Base-by-base conservation (phyloP, 768 basidiomycete genomes). In the Russula earlei region DNA sequence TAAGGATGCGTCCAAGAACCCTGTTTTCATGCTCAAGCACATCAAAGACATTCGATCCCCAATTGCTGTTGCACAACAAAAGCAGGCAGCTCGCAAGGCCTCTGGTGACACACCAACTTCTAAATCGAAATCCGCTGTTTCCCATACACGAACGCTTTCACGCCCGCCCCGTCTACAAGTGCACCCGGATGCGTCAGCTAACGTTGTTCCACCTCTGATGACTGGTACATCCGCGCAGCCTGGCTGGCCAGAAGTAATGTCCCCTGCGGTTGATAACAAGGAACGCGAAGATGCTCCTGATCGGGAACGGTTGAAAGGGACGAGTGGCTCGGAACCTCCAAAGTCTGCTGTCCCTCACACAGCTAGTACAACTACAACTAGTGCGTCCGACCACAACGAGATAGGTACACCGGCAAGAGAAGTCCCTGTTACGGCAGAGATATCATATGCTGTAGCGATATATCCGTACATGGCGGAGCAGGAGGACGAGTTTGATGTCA, bases 381-480 rank as follows among this genome's bases (percentile, higher is more conserved):
- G 59, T 11, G 43, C 63, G 51, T 67, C 53, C 25, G 54, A 59
- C 12, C 56, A 56, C 20, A 54, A 48, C 40, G 65, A 67, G 14
- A 34, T 58, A n/a, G 56, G 63, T 37, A 56, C 64, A 0, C 58
- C 63, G 29, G 67, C 64, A 15, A 54, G 69, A 41, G 70, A 70
- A 58, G 65, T 70, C 46, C 69, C 69, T 15, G 64, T 68, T 2
- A 65, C 67, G 11, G 64, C 69, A 7, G 83, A 82, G 14, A 77
- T 93, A 19, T 93, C 92, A 11, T 99, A 96, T 66, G 94, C 95
- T 2, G 91, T 99, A 33, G 92, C 94, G 29, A 98, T 98, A 63
- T 98, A 99, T 67, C 96, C 96, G 43, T 98, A 99, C 69, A 87
- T 94, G 82, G 93, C 95, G 6, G 96, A 98, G 70, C 87, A 96